phyloP scores from a whole-genome alignment of 1,139 yeast species.

The Lodderomyces jiufengensis region DNA sequence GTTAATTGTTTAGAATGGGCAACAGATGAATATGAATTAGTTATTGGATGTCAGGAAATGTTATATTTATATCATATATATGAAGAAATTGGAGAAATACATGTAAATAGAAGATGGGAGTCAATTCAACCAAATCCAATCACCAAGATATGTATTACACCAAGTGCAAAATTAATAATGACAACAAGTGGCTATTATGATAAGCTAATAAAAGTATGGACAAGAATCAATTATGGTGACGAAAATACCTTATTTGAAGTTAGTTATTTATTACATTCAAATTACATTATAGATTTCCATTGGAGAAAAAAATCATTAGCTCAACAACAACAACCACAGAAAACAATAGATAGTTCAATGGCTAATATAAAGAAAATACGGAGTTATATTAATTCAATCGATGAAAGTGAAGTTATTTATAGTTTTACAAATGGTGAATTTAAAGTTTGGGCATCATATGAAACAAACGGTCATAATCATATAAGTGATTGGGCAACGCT shows the following conservation, averaged over 20 bases:
- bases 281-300: slow-evolving; percentile 49
- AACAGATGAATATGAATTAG: slow-evolving; percentile 48
- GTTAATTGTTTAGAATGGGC: slow-evolving; percentile 71
- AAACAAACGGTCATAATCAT: slow-evolving; percentile 53
- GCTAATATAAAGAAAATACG: slow-evolving; percentile 39
- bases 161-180: slow-evolving; percentile 64
- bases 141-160: slow-evolving; percentile 52
- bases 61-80: slow-evolving; percentile 53
- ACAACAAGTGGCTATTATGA: slow-evolving; percentile 58
- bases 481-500: slow-evolving; percentile 60
- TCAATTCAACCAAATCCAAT: slow-evolving; percentile 56
- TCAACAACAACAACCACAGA: slow-evolving; percentile 6
- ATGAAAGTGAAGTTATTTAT: slow-evolving; percentile 48
- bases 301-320: slow-evolving; percentile 42
- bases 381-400: slow-evolving; percentile 32
- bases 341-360: slow-evolving; percentile 27
- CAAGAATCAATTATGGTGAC: slow-evolving; percentile 65
- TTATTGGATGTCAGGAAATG: slow-evolving; percentile 52
- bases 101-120: slow-evolving; percentile 48
- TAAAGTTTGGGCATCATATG: slow-evolving; percentile 73
- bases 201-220: slow-evolving; percentile 73
- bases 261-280: slow-evolving; percentile 62
- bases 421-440: slow-evolving; percentile 57
- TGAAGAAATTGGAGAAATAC: slow-evolving; percentile 42
- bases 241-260: slow-evolving; percentile 70